Conservation (phyloP, 768 basidiomycete species). For the Leccinum disarticulatum region DNA sequence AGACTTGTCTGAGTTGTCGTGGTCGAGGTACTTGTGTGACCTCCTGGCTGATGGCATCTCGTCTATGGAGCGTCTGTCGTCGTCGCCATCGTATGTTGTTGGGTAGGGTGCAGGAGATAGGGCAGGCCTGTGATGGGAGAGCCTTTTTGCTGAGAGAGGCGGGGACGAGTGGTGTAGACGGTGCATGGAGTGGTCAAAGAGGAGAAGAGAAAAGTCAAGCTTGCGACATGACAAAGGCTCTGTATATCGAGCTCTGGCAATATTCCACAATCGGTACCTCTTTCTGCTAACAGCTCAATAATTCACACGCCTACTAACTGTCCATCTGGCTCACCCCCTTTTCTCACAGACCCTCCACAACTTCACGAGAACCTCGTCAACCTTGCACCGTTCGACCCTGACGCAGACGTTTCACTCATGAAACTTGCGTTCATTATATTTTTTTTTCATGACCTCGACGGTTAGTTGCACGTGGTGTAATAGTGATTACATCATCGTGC, state of each 20-base stretch:
- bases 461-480: conserved; percentile 19
- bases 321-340: conserved; percentile 1
- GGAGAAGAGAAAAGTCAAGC: conserved; percentile 35
- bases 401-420: background rate
- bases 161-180: conserved; percentile 15
- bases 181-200: conserved; percentile 28
- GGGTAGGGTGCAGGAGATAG: conserved; percentile 11
- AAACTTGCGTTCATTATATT: background rate
- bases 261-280: conserved; percentile 40
- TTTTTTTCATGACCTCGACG: conserved; percentile 12
- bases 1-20: conserved; percentile 24
- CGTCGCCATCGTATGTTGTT: conserved; percentile 19
- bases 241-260: conserved; percentile 40
- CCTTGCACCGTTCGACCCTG: background rate
- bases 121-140: conserved; percentile 8
- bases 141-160: conserved; percentile 13
- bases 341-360: background rate
- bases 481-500: conserved; percentile 30
- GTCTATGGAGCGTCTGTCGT: conserved; percentile 21
- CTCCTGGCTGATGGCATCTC: conserved; percentile 27
- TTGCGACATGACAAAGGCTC: conserved; percentile 40
- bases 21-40: conserved; percentile 26
- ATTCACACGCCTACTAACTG: conserved; percentile 29
- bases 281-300: conserved; percentile 24
- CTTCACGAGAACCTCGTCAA: background rate